These are phyloP conservation scores for Coccomyxa sp. DNA, from an alignment of 139 green algal species.

Conservation along the genomic window DNA sequence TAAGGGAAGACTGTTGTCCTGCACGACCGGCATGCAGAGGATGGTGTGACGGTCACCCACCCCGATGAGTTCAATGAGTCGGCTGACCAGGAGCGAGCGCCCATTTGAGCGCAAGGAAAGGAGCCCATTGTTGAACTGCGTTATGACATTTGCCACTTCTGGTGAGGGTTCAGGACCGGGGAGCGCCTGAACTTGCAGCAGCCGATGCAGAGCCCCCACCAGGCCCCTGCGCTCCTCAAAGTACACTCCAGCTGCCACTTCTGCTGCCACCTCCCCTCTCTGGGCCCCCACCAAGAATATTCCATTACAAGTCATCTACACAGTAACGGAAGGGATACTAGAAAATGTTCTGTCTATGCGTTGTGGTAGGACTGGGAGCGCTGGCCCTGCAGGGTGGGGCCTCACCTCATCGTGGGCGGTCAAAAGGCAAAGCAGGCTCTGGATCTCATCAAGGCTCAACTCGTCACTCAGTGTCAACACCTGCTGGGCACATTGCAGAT, in stretches of 20 bases:
- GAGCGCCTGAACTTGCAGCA: conserved; percentile 42
- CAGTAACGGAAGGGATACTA: not conserved
- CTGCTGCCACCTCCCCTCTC: conserved; percentile 36
- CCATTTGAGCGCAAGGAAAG: conserved; percentile 19
- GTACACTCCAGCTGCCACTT: conserved; percentile 52
- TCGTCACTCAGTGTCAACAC: conserved; percentile 56
- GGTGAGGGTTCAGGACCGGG: not conserved
- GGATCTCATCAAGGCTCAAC: conserved; percentile 61
- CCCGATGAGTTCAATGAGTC: conserved; percentile 38
- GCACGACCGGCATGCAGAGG: not conserved
- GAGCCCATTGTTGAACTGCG: conserved; percentile 36
- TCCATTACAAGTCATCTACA: not conserved
- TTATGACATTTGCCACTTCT: conserved; percentile 7
- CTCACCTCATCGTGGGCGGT: conserved; percentile 52
- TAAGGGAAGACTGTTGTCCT: not conserved
- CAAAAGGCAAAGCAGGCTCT: conserved; percentile 53
- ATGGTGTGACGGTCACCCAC: not conserved
- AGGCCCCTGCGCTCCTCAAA: conserved; percentile 50
- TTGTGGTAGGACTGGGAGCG: not conserved
- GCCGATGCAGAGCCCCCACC: conserved; percentile 31
- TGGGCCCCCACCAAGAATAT: not conserved
- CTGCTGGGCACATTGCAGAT: conserved; percentile 13
- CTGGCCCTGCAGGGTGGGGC: not conserved
- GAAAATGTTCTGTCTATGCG: not conserved
- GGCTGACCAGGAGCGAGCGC: conserved; percentile 29